These are phyloP conservation scores for Flaveria brownii DNA, from an alignment of 129 eudicot genomes.

Conservation along the genomic window DNA sequence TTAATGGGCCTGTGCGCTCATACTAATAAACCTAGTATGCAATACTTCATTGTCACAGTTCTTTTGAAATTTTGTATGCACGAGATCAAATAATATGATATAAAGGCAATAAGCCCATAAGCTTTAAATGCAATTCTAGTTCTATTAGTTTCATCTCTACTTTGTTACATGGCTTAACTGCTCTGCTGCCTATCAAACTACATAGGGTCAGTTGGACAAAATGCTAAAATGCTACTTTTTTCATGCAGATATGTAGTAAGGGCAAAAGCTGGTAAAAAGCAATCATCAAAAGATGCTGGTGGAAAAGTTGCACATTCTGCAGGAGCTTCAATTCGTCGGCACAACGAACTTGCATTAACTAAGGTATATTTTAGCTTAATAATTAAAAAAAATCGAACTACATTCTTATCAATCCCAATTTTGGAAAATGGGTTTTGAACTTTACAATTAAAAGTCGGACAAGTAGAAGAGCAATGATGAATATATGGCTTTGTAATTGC, in stretches of 20 bases:
- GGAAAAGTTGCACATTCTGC: constrained; percentile 75
- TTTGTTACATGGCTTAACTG: background rate
- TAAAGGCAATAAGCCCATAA: background rate
- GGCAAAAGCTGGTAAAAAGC: constrained; percentile 84
- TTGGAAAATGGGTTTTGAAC: constrained; percentile 9
- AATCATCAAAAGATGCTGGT: constrained; percentile 78
- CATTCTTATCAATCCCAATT: background rate
- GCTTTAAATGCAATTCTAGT: background rate
- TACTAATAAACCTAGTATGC: too few relatives aligned
- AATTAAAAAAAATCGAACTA: background rate
- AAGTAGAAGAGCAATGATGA: background rate
- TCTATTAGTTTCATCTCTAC: constrained; percentile 3
- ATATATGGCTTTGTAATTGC: constrained; percentile 5
- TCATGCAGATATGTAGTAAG: constrained; percentile 73
- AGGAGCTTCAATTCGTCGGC: constrained; percentile 78
- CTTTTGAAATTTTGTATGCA: background rate
- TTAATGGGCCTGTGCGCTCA: too few relatives aligned
- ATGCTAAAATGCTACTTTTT: constrained; percentile 20
- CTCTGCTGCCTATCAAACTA: constrained; percentile 13
- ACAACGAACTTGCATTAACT: constrained; percentile 75
- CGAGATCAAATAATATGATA: constrained; percentile 9
- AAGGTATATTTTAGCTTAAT: constrained; percentile 47
- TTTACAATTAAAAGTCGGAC: background rate
- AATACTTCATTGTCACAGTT: background rate
- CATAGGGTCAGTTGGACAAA: background rate